Conservation (phyloP, 495 filamentous ascomycete species). For the Talaromyces ruber region DNA sequence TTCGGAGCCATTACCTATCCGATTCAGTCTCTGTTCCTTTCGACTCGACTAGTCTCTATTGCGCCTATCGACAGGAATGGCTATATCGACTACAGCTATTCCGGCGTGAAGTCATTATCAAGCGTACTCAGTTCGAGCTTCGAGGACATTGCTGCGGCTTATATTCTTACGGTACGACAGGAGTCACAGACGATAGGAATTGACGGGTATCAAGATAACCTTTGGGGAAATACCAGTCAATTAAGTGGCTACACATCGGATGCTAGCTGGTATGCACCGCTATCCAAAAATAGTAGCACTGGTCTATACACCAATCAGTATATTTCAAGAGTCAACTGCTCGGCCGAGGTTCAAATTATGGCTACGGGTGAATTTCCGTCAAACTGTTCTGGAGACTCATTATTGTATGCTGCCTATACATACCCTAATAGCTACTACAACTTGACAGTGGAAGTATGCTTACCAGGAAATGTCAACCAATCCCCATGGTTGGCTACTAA, state of each 20-base stretch:
- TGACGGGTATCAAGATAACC: neutral
- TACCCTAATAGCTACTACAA: neutral
- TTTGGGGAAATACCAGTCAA: neutral
- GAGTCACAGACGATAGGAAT: neutral
- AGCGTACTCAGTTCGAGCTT: neutral
- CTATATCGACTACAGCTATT: neutral
- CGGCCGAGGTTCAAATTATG: slow-evolving; percentile 3
- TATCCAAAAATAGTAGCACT: slow-evolving; percentile 13
- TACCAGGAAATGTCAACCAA: neutral
- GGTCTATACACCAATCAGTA: slow-evolving; percentile 15
- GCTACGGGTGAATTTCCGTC: slow-evolving; percentile 3
- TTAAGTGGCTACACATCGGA: neutral
- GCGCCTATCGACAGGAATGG: neutral
- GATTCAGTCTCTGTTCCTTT: slow-evolving; percentile 16
- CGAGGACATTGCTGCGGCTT: neutral
- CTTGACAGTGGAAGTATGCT: slow-evolving; percentile 4
- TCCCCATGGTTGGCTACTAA: slow-evolving; percentile 11
- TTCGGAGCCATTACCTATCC: slow-evolving; percentile 15
- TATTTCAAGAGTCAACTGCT: slow-evolving; percentile 18
- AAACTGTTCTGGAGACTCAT: neutral
- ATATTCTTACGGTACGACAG: neutral
- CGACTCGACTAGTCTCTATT: neutral
- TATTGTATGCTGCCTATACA: neutral
- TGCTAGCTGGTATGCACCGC: neutral
- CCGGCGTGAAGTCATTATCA: neutral